phyloP scores from a whole-genome alignment of 23 red algal genomes.

The Gracilaria vermiculophylla region DNA sequence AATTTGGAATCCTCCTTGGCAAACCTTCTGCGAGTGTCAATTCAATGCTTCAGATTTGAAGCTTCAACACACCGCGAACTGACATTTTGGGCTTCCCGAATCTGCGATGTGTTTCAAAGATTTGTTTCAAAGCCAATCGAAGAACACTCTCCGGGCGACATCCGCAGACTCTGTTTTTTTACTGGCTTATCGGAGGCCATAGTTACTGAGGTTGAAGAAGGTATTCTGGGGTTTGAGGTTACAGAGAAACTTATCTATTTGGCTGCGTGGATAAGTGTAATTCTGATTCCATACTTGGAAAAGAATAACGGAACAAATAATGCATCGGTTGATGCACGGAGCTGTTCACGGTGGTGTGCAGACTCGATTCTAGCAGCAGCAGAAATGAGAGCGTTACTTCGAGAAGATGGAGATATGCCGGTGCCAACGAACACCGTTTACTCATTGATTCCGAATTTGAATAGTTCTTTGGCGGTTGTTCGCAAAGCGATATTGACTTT shows the following conservation, averaged over 20 bases:
- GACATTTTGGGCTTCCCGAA: background rate
- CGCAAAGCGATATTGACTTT: constrained; percentile 39
- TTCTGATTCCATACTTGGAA: constrained; percentile 37
- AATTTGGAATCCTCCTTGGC: background rate
- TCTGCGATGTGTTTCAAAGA: background rate
- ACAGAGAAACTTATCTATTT: constrained; percentile 36
- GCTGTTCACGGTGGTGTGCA: background rate
- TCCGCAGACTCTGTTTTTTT: background rate
- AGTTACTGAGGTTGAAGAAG: background rate
- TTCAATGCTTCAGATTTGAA: background rate
- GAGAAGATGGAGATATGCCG: constrained; percentile 37
- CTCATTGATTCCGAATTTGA: constrained; percentile 15
- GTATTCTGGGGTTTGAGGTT: background rate
- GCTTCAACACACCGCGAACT: background rate
- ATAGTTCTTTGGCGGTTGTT: background rate
- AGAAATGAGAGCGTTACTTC: constrained; percentile 22
- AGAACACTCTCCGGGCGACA: background rate
- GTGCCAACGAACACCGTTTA: constrained; percentile 10
- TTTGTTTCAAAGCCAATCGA: background rate
- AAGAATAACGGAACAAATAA: background rate
- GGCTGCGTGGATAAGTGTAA: constrained; percentile 33
- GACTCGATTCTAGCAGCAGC: constrained; percentile 29
- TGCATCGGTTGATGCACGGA: background rate
- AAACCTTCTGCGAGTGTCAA: background rate
- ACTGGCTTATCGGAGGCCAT: background rate